phyloP scores from a whole-genome alignment of 805 yeast genomes.

The Candida xyloterini region DNA sequence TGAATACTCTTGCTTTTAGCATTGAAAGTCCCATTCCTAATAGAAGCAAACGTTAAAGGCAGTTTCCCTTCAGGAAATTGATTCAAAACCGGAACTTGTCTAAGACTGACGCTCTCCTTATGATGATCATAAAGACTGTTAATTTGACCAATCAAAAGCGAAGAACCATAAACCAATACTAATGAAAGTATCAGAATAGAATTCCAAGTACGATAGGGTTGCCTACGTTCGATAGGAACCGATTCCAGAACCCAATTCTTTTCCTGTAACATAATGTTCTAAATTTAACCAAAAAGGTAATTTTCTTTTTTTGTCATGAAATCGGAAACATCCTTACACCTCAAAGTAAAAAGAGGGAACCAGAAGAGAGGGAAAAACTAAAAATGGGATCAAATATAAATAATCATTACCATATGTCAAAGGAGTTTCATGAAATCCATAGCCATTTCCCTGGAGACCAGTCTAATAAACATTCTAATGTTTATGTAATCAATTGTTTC shows the following conservation, averaged over 20 bases:
- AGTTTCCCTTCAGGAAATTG: slow-evolving; percentile 11
- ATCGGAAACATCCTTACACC: slow-evolving; percentile 5
- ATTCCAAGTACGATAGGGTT: slow-evolving; percentile 7
- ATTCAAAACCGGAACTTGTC: not conserved
- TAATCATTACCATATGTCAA: not conserved
- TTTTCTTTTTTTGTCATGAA: slow-evolving; percentile 1
- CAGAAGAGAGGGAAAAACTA: not conserved
- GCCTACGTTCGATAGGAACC: not conserved
- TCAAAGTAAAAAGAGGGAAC: too few relatives aligned
- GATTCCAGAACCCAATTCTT: slow-evolving; percentile 5
- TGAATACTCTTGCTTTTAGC: slow-evolving; percentile 57
- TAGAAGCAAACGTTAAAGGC: slow-evolving; percentile 40
- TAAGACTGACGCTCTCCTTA: slow-evolving; percentile 1
- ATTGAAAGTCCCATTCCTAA: slow-evolving; percentile 54
- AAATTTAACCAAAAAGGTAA: slow-evolving; percentile 8
- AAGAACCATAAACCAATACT: slow-evolving; percentile 24
- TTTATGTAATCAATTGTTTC: slow-evolving; percentile 8
- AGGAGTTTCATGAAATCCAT: not conserved
- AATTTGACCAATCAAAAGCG: slow-evolving; percentile 22
- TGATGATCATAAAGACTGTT: slow-evolving; percentile 18
- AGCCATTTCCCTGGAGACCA: not conserved
- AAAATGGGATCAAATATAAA: not conserved
- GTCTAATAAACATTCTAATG: not conserved
- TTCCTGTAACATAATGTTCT: slow-evolving; percentile 6
- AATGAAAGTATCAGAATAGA: slow-evolving; percentile 10